A percentile compares a stretch with the other conserved stretches of the same genome.
These are phyloP conservation scores for Phragmites australis DNA, from an alignment of 176 grass and related monocot species.

Conservation along the genomic window DNA sequence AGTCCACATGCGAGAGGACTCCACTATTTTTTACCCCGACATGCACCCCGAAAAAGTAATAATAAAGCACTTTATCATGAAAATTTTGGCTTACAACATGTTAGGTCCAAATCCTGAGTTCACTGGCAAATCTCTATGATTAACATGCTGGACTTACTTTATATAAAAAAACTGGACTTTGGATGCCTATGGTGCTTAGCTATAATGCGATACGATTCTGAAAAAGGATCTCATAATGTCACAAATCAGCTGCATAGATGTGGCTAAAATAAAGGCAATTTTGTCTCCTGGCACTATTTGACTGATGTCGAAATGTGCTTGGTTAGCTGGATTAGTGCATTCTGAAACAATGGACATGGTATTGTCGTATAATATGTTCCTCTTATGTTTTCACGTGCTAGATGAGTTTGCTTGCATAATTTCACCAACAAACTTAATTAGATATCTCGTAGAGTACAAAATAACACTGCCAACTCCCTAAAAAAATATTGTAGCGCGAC, in stretches of 20 bases:
- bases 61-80: not conserved
- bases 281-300: not conserved
- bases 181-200: not conserved
- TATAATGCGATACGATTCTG: not conserved
- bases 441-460: not conserved
- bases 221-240: not conserved
- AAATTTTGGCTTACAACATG: not conserved
- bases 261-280: not conserved
- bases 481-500: no score
- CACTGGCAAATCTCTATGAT: not conserved
- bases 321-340: not conserved
- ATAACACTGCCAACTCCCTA: no score
- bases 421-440: not conserved
- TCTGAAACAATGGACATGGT: not conserved
- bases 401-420: not conserved
- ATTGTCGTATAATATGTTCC: not conserved
- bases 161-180: no score
- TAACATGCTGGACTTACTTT: not conserved
- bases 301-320: not conserved
- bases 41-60: no score
- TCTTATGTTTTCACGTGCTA: not conserved
- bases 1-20: no score
- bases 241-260: not conserved
- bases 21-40: no score
- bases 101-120: not conserved